Evolutionary conservation across 1,284 basidiomycete genomes (phyloP).

Genomic region (Xerocomus tenax): DNA sequence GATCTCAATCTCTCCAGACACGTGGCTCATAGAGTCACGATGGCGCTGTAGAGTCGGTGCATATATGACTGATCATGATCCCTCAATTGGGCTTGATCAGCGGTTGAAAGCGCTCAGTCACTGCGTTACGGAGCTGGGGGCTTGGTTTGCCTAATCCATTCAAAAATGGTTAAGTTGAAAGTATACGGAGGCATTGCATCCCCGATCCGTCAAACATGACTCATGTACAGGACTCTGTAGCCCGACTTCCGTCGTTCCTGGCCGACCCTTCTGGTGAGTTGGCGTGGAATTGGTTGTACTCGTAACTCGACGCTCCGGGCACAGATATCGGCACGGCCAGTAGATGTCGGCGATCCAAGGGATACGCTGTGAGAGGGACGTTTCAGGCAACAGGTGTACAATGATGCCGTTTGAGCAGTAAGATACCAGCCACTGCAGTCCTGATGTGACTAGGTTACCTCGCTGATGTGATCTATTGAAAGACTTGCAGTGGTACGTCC

Average conservation of each 20-base stretch:
- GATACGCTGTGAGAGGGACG: constrained; percentile 15
- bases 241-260: constrained; percentile 21
- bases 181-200: constrained; percentile 5
- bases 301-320: constrained; percentile 8
- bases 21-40: constrained; percentile 15
- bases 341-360: constrained; percentile 20
- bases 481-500: constrained; percentile 29
- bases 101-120: constrained; percentile 20
- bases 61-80: constrained; percentile 9
- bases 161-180: constrained; percentile 17
- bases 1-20: constrained; percentile 16
- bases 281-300: constrained; percentile 7
- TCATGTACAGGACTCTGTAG: constrained; percentile 15
- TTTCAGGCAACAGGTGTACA: constrained; percentile 17
- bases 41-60: constrained; percentile 14
- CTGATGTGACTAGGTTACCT: constrained; percentile 29
- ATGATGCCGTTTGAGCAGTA: constrained; percentile 27
- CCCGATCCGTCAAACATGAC: constrained; percentile 11
- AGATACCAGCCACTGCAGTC: constrained; percentile 26
- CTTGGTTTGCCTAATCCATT: constrained; percentile 3
- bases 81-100: constrained; percentile 19
- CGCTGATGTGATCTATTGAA: constrained; percentile 27
- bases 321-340: constrained; percentile 23
- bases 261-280: constrained; percentile 12
- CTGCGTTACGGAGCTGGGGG: constrained; percentile 9